Evolutionary conservation across 1,139 yeast species (phyloP).

Genomic region (Protomyces inundatus): DNA sequence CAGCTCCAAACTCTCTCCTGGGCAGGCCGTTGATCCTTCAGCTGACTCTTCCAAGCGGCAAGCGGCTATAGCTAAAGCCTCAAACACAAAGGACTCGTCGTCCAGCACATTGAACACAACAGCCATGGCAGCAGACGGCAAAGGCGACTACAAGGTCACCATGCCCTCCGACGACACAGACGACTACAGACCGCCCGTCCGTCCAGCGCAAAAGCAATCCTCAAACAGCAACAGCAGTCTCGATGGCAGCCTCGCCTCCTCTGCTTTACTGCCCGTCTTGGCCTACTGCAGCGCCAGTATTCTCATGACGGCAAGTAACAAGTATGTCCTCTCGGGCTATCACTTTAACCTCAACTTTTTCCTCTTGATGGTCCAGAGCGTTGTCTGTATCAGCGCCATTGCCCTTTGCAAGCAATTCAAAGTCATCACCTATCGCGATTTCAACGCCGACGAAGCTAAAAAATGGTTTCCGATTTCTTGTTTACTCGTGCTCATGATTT

Average conservation of each 20-base stretch:
- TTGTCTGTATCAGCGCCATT: constrained; percentile 74
- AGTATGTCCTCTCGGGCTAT: constrained; percentile 79
- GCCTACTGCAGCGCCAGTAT: constrained; percentile 28
- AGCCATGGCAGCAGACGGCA: constrained; percentile 2
- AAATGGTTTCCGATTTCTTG: constrained; percentile 89
- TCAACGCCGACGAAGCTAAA: constrained; percentile 81
- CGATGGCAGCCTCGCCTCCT: constrained; percentile 10
- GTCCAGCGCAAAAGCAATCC: constrained; percentile 8
- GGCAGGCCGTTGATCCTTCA: too few relatives aligned
- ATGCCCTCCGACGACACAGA: constrained; percentile 18
- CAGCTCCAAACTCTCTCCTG: too few relatives aligned
- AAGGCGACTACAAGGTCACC: constrained; percentile 18
- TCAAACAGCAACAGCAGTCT: not conserved
- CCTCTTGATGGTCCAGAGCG: constrained; percentile 55
- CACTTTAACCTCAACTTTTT: constrained; percentile 86
- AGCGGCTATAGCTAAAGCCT: too few relatives aligned
- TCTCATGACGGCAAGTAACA: constrained; percentile 96
- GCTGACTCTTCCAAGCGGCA: too few relatives aligned
- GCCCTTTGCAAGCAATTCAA: constrained; percentile 65
- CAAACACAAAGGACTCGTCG: too few relatives aligned
- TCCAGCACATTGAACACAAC: too few relatives aligned
- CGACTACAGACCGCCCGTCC: constrained; percentile 19
- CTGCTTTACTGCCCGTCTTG: constrained; percentile 25
- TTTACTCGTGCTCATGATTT: constrained; percentile 85
- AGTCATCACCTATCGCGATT: constrained; percentile 77